phyloP scores from a whole-genome alignment of 176 grass and related monocot genomes.

The Alloteropsis semialata region DNA sequence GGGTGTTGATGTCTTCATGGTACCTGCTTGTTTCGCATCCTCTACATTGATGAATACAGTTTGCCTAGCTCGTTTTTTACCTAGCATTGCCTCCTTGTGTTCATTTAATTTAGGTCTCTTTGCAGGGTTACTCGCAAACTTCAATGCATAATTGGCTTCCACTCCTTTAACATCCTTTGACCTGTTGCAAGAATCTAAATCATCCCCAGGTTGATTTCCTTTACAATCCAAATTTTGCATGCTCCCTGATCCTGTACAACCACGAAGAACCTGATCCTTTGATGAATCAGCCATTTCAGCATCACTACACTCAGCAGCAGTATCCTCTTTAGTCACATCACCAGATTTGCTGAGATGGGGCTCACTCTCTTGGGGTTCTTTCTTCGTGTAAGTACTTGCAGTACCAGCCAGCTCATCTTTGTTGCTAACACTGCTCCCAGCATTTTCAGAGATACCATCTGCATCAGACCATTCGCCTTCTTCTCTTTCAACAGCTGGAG shows the following conservation, averaged over 20 bases:
- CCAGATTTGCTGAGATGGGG: constrained; percentile 29
- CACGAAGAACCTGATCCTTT: constrained; percentile 43
- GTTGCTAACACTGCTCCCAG: constrained; percentile 43
- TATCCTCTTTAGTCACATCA: constrained; percentile 37
- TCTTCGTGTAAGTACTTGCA: constrained; percentile 41
- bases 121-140: constrained; percentile 67
- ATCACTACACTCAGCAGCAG: constrained; percentile 39
- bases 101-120: constrained; percentile 88
- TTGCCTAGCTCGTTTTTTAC: constrained; percentile 87
- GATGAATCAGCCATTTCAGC: constrained; percentile 49
- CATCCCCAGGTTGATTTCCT: constrained; percentile 51
- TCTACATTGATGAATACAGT: constrained; percentile 96
- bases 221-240: constrained; percentile 44
- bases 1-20: constrained; percentile 85
- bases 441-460: constrained; percentile 62
- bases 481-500: constrained; percentile 78
- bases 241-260: constrained; percentile 27
- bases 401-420: constrained; percentile 43
- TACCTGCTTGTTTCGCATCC: constrained; percentile 88
- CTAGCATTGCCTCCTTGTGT: constrained; percentile 91
- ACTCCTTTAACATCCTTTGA: constrained; percentile 85
- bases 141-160: constrained; percentile 88
- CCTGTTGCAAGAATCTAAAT: constrained; percentile 52
- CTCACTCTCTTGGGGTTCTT: constrained; percentile 51
- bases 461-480: constrained; percentile 98